These are phyloP conservation scores for Cadophora luteo-olivacea DNA, from an alignment of 2,329 filamentous ascomycete genomes.

Conservation along the genomic window DNA sequence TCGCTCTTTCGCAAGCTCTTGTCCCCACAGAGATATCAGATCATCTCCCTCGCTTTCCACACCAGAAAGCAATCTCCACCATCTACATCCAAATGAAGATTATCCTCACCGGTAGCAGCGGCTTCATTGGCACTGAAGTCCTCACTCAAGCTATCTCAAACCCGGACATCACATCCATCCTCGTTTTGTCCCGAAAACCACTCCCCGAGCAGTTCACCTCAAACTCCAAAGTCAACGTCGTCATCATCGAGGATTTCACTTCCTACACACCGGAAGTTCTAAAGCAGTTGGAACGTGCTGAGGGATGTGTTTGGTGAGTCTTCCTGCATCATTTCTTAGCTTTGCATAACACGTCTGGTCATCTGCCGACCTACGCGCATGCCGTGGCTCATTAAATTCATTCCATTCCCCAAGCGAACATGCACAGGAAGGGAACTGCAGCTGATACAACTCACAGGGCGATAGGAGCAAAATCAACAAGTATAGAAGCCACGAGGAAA, in stretches of 20 bases:
- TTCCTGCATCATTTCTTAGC: not conserved
- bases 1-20: not conserved
- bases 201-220: conserved; percentile 49
- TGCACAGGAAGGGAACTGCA: no score
- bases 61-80: not conserved
- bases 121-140: conserved; percentile 60
- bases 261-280: conserved; percentile 35
- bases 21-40: not conserved
- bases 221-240: conserved; percentile 53
- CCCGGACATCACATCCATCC: conserved; percentile 56
- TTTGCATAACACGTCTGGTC: no score
- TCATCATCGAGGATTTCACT: conserved; percentile 28
- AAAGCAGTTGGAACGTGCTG: conserved; percentile 23
- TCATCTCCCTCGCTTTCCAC: not conserved
- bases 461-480: conserved; percentile 28
- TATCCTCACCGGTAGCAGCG: conserved; percentile 63
- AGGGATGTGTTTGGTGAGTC: conserved; percentile 32
- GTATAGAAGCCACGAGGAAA: conserved; percentile 17
- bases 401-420: no score
- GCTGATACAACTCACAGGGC: not conserved
- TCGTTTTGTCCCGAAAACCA: conserved; percentile 56
- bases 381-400: no score
- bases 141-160: conserved; percentile 57
- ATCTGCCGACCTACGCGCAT: no score
- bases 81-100: conserved; percentile 54